Conservation (phyloP, 2,329 filamentous ascomycete genomes). For the Tolypocladium inflatum region DNA sequence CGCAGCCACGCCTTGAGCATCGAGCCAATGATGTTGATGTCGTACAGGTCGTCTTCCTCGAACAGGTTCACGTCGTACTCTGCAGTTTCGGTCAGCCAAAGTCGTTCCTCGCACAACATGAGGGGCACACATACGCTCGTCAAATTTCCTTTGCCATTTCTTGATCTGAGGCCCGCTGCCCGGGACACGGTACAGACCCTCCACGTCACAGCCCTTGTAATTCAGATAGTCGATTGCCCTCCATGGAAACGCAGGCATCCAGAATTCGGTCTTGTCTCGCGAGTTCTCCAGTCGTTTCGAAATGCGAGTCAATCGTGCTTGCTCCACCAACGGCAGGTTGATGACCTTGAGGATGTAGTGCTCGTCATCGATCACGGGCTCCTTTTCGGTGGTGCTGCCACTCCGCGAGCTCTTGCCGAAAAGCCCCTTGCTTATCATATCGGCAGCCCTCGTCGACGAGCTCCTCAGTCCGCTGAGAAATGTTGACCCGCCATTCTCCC, state of each 20-base stretch:
- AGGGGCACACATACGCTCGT: conserved; percentile 52
- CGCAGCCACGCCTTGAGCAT: conserved; percentile 96
- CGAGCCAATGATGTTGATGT: conserved; percentile 93
- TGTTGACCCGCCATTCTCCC: conserved; percentile 51
- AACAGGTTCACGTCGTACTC: conserved; percentile 88
- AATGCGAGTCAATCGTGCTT: conserved; percentile 84
- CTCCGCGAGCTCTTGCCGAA: conserved; percentile 71
- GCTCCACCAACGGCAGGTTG: conserved; percentile 76
- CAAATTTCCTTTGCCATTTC: conserved; percentile 87
- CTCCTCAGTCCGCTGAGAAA: conserved; percentile 68
- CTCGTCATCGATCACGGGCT: conserved; percentile 62
- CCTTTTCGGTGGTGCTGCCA: conserved; percentile 59
- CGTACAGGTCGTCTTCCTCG: conserved; percentile 77
- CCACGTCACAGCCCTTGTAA: conserved; percentile 87
- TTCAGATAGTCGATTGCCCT: conserved; percentile 94
- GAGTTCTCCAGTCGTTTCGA: conserved; percentile 82
- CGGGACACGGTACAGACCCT: conserved; percentile 86
- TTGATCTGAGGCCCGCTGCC: conserved; percentile 86
- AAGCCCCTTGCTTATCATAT: conserved; percentile 72
- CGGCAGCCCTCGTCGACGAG: conserved; percentile 64
- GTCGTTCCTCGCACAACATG: background rate
- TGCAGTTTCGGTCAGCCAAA: conserved; percentile 20
- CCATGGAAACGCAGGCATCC: conserved; percentile 96
- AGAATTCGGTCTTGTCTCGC: conserved; percentile 92
- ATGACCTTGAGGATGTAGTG: conserved; percentile 80